Base-by-base conservation (phyloP, 805 yeast genomes). In the Grigorovia jiainica region DNA sequence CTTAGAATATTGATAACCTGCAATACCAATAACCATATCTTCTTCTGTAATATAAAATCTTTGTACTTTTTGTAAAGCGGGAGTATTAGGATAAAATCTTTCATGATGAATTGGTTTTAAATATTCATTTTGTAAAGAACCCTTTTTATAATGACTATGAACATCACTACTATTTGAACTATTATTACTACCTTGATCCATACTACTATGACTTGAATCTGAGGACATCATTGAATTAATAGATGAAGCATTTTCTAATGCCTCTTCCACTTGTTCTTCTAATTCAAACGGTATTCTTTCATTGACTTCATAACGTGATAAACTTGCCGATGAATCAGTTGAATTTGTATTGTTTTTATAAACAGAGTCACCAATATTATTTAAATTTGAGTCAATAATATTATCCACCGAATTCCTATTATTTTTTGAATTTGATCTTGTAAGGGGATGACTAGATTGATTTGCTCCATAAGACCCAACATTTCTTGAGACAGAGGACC, bases 31-130 rank as follows among this genome's bases (percentile, higher is more conserved):
- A 10, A 90, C 90, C 54, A 92, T 67, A 66, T 92, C 99, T 58
- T 92, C 98, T 60, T 92, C 97, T 0, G 96, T 89, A 47, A 92
- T 75, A 60, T 90, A 92, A 60, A 84, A 87, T 43, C 96, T 71
- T 63, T 92, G 99, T 49, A 70, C 72, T 42, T 66, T 66, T 39
- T 71, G 61, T 10, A 49, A 61, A 0, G 83, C 71, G 4, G 65
- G 63, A 42, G 58, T 57, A 7, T 59, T 44, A 3, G 71, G 66
- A 50, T 64, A 75, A 43, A 67, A 65, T 42, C 64, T 65, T 36
- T 73, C 75, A 47, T 72, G 76, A 33, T 58, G 52, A 3, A 54
- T 55, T 1, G 69, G 63, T 30, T 58, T 50, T 37, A 61, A 40
- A 32, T 41, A 59, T 33, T 57, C 59, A 6, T 57, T 52, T 38